These are phyloP conservation scores for Cladosporium sp. DNA, from an alignment of 2,329 filamentous ascomycete genomes.

Conservation along the genomic window DNA sequence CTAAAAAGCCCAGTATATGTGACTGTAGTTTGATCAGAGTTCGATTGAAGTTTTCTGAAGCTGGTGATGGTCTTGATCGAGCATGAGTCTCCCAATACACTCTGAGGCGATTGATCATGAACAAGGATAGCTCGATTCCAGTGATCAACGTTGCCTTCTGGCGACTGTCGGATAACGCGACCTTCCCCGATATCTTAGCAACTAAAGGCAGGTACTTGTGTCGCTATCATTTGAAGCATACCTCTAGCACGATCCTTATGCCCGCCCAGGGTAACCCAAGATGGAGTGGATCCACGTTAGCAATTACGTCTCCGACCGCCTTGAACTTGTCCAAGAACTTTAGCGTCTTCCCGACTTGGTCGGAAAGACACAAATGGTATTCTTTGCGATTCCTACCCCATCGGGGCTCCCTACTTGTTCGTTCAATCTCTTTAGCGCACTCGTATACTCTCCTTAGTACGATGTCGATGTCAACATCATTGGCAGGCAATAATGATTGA, in stretches of 20 bases:
- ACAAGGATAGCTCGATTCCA: constrained; percentile 8
- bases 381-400: too few species aligned
- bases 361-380: background rate
- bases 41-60: background rate
- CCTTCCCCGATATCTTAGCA: background rate
- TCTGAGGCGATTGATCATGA: constrained; percentile 11
- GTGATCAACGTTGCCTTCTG: background rate
- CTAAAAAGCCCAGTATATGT: constrained; percentile 1
- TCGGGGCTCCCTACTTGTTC: too few species aligned
- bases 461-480: too few species aligned
- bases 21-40: constrained; percentile 4
- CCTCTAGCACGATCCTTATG: constrained; percentile 29
- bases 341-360: background rate
- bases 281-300: constrained; percentile 6
- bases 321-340: constrained; percentile 1
- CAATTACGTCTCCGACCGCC: constrained; percentile 1
- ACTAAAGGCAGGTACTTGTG: background rate
- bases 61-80: too few species aligned
- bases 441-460: too few species aligned
- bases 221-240: constrained; percentile 9
- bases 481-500: too few species aligned
- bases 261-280: constrained; percentile 6
- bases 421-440: too few species aligned
- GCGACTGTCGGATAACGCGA: constrained; percentile 5
- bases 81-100: constrained; percentile 6